These are phyloP conservation scores for Cinnamomum chago DNA, from an alignment of 164 flowering plant species.

Conservation along the genomic window DNA sequence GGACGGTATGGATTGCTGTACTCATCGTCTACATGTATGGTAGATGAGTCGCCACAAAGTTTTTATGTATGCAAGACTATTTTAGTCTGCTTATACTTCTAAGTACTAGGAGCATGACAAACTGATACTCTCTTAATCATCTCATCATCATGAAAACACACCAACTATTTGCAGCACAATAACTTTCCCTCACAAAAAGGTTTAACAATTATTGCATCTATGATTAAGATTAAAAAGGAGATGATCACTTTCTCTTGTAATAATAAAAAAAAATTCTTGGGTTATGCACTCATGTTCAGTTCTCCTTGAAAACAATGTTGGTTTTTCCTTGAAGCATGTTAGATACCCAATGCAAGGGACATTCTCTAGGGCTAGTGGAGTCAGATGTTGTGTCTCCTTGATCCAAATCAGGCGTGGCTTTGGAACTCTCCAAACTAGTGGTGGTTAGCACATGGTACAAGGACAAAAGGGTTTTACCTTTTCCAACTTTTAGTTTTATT, in stretches of 20 bases:
- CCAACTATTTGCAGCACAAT: slow-evolving; percentile 15
- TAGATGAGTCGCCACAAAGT: background rate
- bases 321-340: slow-evolving; percentile 16
- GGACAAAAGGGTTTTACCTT: background rate
- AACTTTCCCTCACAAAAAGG: slow-evolving; percentile 19
- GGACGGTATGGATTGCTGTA: background rate
- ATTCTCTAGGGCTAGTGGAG: slow-evolving; percentile 55
- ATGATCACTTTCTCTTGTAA: slow-evolving; percentile 26
- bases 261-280: too few species aligned
- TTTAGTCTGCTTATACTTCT: background rate
- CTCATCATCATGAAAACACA: slow-evolving; percentile 17
- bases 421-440: slow-evolving; percentile 37
- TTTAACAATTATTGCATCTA: slow-evolving; percentile 51
- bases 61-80: background rate
- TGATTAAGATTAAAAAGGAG: slow-evolving; percentile 49
- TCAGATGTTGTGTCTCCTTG: slow-evolving; percentile 74
- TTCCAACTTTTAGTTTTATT: background rate
- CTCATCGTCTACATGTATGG: too few species aligned
- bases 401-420: slow-evolving; percentile 91
- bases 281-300: slow-evolving; percentile 25
- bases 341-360: slow-evolving; percentile 50
- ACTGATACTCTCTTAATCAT: slow-evolving; percentile 10
- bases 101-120: background rate
- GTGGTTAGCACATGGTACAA: slow-evolving; percentile 60
- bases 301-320: slow-evolving; percentile 21